Evolutionary conservation across 1,139 yeast species (phyloP), one percentile per base, ranked within the genome.

Genomic region (Suhomyces coccinellae): DNA sequence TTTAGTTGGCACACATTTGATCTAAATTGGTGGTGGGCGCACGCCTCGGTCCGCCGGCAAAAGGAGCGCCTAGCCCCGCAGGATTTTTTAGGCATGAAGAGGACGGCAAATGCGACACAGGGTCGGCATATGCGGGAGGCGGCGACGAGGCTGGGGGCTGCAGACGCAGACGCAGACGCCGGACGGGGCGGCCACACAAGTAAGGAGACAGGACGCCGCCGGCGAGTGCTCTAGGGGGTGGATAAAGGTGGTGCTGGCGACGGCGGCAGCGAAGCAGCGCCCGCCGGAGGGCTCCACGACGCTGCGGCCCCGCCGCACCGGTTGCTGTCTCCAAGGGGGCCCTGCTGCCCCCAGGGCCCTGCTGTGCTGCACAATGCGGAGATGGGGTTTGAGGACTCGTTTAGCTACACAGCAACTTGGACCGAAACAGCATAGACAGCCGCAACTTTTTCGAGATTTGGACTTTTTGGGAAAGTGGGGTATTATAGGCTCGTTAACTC

Each of bases 31-130:
- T 33, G 47, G 38, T 38, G 36, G 33, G 33, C 31, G 38, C 46
- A 40, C 46, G 41, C 43, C 22, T 41, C 47, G 47, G 47, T 34
- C 32, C 33, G 40, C 43, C 47, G 47, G 47, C 39, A 37, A 27
- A 11, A 13, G 14, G 32, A 22, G 20, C 40, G 47, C 37, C 40
- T 37, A 33, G 40, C 44, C 43, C 47, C 47, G 47, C 44, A 41
- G 33, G 24, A 32, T 29, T 13, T 36, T 38, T 33, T 33, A 4
- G 17, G 29, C 17, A 22, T 26, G 36, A 16, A 22, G 36, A 26
- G 26, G 36, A 24, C 6, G 24, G 24, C 24, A 20, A 20, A 20
- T 4, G 24, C 24, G 24, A 20, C 24, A 20, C 24, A 20, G 24
- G 16, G 32, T 36, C 33, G 34, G 36, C 40, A 34, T 24, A 36